phyloP scores from a whole-genome alignment of 2,329 filamentous ascomycete species.

The Exophiala calicioides region DNA sequence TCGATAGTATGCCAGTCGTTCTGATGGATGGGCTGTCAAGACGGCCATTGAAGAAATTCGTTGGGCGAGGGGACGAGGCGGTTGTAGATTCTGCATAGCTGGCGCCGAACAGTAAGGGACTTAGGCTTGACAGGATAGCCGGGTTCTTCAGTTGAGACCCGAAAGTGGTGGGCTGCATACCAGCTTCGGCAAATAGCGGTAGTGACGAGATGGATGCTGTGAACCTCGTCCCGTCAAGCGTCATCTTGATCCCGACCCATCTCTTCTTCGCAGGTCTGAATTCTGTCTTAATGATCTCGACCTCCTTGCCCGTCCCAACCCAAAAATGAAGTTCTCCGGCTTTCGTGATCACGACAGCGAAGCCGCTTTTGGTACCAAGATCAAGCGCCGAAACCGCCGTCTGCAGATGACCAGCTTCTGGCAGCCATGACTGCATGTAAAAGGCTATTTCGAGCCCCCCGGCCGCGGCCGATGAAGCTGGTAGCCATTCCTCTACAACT shows the following conservation, averaged over 20 bases:
- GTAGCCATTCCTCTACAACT: neutral
- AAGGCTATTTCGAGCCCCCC: slow-evolving; percentile 8
- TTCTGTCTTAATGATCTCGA: slow-evolving; percentile 5
- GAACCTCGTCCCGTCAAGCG: neutral
- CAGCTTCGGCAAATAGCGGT: slow-evolving; percentile 1
- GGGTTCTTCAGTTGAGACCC: neutral
- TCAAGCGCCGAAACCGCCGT: slow-evolving; percentile 16
- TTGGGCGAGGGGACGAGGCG: neutral
- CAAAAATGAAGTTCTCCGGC: slow-evolving; percentile 6
- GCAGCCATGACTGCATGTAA: slow-evolving; percentile 18
- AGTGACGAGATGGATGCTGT: slow-evolving; percentile 1
- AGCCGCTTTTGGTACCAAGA: slow-evolving; percentile 4
- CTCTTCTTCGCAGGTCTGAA: neutral
- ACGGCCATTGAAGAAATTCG: slow-evolving; percentile 18
- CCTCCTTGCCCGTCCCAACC: slow-evolving; percentile 2
- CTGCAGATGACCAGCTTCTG: slow-evolving; percentile 7
- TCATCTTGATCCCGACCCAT: slow-evolving; percentile 5
- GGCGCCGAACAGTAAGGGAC: slow-evolving; percentile 2
- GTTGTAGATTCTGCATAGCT: neutral
- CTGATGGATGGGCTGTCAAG: slow-evolving; percentile 9
- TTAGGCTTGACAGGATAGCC: neutral
- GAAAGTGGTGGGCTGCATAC: neutral
- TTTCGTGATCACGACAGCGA: slow-evolving; percentile 5
- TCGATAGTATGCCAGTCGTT: neutral
- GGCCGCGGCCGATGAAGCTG: neutral